Evolutionary conservation across 2,329 filamentous ascomycete species (phyloP).

Genomic region (Cytospora paraplurivora): DNA sequence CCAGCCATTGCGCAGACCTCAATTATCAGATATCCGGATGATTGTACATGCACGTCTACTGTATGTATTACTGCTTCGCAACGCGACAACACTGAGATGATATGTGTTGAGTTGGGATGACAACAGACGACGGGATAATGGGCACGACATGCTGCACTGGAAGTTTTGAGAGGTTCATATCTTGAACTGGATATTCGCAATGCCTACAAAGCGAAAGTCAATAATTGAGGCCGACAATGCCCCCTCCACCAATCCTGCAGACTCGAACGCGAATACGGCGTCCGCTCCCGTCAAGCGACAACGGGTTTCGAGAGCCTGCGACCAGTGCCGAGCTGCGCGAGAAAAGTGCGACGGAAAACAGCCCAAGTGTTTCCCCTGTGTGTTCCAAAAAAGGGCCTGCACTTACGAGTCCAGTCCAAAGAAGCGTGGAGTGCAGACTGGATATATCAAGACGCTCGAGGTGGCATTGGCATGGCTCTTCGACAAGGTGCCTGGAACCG

Average conservation of each 20-base stretch:
- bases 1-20: not conserved
- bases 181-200: constrained; percentile 29
- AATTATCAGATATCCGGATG: not conserved
- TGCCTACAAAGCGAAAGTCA: constrained; percentile 44
- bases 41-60: constrained; percentile 2
- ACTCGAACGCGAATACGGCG: constrained; percentile 10
- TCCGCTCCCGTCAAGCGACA: constrained; percentile 57
- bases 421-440: constrained; percentile 78
- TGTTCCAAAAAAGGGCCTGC: constrained; percentile 63
- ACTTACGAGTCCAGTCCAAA: constrained; percentile 74
- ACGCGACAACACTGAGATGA: constrained; percentile 11
- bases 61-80: not conserved
- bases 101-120: constrained; percentile 9
- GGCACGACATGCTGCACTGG: constrained; percentile 36
- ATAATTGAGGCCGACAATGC: constrained; percentile 35
- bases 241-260: constrained; percentile 23
- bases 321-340: constrained; percentile 66
- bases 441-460: constrained; percentile 75
- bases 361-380: constrained; percentile 68
- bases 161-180: not conserved
- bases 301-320: constrained; percentile 68
- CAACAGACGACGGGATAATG: constrained; percentile 24
- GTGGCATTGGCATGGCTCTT: constrained; percentile 68
- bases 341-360: constrained; percentile 74
- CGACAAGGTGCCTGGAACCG: constrained; percentile 60